Evolutionary conservation across 345 rosid species (phyloP), one percentile per base, ranked within the genome.

Genomic region (Arabis alpina): DNA sequence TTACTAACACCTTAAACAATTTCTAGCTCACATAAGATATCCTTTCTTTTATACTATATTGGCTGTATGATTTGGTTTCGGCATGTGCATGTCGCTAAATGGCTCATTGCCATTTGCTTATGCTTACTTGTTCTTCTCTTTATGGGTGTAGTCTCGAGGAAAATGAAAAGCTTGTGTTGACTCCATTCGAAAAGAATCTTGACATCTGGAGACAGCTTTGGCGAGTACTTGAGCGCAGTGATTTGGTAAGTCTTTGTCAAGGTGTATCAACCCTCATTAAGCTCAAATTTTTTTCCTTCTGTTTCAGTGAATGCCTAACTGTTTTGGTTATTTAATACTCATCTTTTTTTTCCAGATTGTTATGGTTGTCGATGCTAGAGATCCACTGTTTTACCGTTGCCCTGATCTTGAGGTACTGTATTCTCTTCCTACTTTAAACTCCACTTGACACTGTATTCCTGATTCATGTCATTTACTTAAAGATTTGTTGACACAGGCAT

Each of bases 191-290:
- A 83, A 91, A 94, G 84, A 94, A 94, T 73, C 87, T 94, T 6
- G 99, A 94, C 75, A 91, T 94, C 65, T 91, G 99, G 99, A 87
- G 99, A 78, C 99, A 89, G 77, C 97, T 94, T 76, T 94, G 99
- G 99, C 93, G 98, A 24, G 99, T 94, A 50, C 88, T 91, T 77
- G 99, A 94, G 64, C 98, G 96, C 44, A 88, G 96, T 87, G 97
- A 94, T 85, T 80, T 94, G 92, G 99, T 91, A 83, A 81, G 79
- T 41, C 60, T 54, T 7, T 77, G 68, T 10, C 47, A 30, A 47
- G 1, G 30, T 59, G 6, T 34, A 66, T 40, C 24, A 7, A 25
- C 32, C 41, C 28, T 43, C 60, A 34, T 12, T 45, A 9, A 8
- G 15, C 51, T 61, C 37, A 16, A 4, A 49, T 42, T 65, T 39